These are phyloP conservation scores for Clavulina sp. DNA, from an alignment of 768 basidiomycete genomes.

Conservation along the genomic window DNA sequence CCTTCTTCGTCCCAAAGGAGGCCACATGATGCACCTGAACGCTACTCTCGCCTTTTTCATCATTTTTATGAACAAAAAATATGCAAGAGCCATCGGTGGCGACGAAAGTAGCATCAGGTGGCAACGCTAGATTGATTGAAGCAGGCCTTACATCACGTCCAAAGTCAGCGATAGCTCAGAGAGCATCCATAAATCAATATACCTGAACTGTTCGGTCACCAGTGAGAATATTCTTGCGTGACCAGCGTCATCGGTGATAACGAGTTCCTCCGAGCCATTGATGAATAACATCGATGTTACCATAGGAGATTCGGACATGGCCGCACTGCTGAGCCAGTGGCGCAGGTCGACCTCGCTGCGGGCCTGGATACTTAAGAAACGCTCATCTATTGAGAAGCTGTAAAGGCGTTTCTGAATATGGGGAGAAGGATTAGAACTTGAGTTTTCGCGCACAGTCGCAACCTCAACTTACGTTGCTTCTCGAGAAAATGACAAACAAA, in stretches of 20 bases:
- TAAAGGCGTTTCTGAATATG: background rate
- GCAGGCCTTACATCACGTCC: too few relatives aligned
- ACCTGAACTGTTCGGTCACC: conserved; percentile 38
- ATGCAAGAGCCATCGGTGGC: conserved; percentile 40
- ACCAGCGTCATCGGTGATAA: conserved; percentile 28
- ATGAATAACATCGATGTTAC: conserved; percentile 29
- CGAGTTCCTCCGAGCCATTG: conserved; percentile 33
- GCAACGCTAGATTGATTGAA: too few relatives aligned
- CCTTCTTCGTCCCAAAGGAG: conserved; percentile 32
- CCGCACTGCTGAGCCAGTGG: background rate
- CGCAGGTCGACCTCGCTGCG: background rate
- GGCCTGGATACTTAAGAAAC: background rate
- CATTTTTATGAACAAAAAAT: conserved; percentile 18
- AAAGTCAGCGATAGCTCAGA: background rate
- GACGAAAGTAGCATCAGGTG: conserved; percentile 22
- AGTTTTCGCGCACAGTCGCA: too few relatives aligned
- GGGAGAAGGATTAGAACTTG: background rate
- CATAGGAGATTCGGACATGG: background rate
- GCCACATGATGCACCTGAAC: conserved; percentile 35
- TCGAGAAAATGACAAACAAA: background rate
- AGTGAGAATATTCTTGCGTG: conserved; percentile 37
- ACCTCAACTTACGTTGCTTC: background rate
- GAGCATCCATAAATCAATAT: conserved; percentile 6
- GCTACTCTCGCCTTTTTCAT: conserved; percentile 4
- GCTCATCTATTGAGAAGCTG: background rate